phyloP scores from a whole-genome alignment of 2,329 filamentous ascomycete genomes.

The Epichloe typhina region DNA sequence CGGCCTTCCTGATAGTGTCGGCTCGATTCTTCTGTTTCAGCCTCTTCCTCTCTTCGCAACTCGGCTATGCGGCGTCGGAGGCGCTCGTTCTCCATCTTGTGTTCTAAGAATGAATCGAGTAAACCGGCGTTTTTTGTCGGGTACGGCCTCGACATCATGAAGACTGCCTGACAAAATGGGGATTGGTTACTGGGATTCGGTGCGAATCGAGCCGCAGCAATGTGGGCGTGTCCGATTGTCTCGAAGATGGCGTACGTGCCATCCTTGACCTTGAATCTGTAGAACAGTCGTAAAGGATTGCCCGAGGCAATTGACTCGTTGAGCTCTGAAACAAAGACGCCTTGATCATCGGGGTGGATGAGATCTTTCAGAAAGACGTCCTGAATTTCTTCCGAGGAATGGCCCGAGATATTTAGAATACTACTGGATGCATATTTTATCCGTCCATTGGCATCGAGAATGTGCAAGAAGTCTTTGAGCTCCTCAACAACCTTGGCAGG shows the following conservation, averaged over 20 bases:
- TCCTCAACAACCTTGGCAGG: conserved; percentile 81
- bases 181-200: conserved; percentile 51
- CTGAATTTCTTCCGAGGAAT: conserved; percentile 54
- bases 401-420: conserved; percentile 61
- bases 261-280: conserved; percentile 66
- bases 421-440: conserved; percentile 81
- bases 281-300: conserved; percentile 72
- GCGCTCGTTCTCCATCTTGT: conserved; percentile 92
- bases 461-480: conserved; percentile 77
- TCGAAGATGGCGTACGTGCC: conserved; percentile 71
- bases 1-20: conserved; percentile 45
- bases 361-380: conserved; percentile 68
- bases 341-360: conserved; percentile 75
- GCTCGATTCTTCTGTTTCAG: conserved; percentile 57
- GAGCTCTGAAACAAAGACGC: conserved; percentile 74
- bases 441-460: conserved; percentile 71
- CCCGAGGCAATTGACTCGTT: conserved; percentile 77
- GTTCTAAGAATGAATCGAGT: conserved; percentile 85
- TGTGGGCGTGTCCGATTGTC: conserved; percentile 83
- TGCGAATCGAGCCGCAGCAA: conserved; percentile 53
- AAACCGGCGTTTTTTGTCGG: conserved; percentile 76
- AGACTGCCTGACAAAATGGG: conserved; percentile 74
- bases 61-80: conserved; percentile 73
- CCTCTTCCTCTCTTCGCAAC: conserved; percentile 71
- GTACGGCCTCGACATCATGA: conserved; percentile 85